Base-by-base conservation (phyloP, 2,329 filamentous ascomycete species). In the Xylariaceae sp. region DNA sequence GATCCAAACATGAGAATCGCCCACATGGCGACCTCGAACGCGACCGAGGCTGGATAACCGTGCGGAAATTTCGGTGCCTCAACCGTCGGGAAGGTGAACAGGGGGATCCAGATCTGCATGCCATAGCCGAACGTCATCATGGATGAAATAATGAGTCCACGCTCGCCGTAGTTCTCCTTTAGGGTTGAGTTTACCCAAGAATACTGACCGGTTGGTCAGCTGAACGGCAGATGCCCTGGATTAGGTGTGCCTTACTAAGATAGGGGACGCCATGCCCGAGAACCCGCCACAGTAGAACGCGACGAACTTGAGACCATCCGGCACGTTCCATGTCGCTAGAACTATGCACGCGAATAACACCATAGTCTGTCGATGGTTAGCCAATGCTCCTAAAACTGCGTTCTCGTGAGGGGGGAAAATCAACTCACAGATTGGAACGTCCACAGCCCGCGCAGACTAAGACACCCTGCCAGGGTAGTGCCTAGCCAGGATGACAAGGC, bases 381-480 rank as follows among this genome's bases (percentile, higher is more conserved):
- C n/a, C n/a, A n/a, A n/a, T n/a, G n/a, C n/a, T n/a, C n/a, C n/a
- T n/a, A n/a, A n/a, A n/a, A n/a, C n/a, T n/a, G 42, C 55, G 31
- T 39, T 64, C 60, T 68, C 67, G n/a, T 69, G 48, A 2, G 53
- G 58, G 0, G 68, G 67, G n/a, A 71, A 61, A 0, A 41, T 37
- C 4, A 60, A 58, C 1, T 61, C 58, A 65, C 51, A 0, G 59
- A 61, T 40, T 67, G 70, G 5, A 71, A 63, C 2, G 56, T 46
- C 68, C 68, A 71, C 0, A 63, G 50, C 0, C n/a, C 15, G 67
- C 67, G 30, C 70, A 70, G 1, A 71, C 67, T 30, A 66, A 26
- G 12, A n/a, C n/a, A n/a, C n/a, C n/a, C 61, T 6, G 67, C 68
- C 5, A 72, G 47, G 0, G 67, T 70, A 0, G 67, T 67, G 0